These are phyloP conservation scores for Ascomycota sp. DNA, from an alignment of 2,329 filamentous ascomycete genomes.

Conservation along the genomic window DNA sequence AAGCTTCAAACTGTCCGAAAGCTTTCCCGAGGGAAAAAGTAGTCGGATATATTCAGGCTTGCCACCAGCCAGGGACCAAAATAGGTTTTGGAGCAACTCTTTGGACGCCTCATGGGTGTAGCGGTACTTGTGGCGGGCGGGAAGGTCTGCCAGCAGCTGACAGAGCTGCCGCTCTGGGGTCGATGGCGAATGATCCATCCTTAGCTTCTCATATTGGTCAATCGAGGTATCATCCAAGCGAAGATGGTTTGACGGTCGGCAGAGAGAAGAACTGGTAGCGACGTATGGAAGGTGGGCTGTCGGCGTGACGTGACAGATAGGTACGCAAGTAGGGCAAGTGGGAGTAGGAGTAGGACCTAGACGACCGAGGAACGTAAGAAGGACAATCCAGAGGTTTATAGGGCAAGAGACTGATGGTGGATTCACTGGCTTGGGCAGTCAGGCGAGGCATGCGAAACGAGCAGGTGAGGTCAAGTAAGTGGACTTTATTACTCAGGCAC, in stretches of 20 bases:
- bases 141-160: conserved; percentile 57
- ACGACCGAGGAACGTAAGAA: no score
- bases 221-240: no score
- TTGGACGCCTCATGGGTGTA: conserved; percentile 50
- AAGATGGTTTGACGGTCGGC: background rate
- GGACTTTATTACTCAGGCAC: no score
- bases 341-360: background rate
- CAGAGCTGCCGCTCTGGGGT: conserved; percentile 65
- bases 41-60: conserved; percentile 50
- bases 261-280: background rate
- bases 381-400: no score
- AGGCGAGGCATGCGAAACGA: no score
- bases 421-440: no score
- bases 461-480: no score
- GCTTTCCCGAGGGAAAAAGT: conserved; percentile 60
- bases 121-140: conserved; percentile 47
- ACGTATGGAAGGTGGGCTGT: background rate
- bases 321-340: background rate
- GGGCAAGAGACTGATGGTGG: no score
- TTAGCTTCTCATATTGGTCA: conserved; percentile 10
- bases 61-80: conserved; percentile 64
- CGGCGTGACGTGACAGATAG: background rate
- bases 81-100: conserved; percentile 57
- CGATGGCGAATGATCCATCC: conserved; percentile 32
- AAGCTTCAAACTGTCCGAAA: conserved; percentile 47